Conservation (phyloP, 805 yeast genomes). For the Candida sanyiensis region DNA sequence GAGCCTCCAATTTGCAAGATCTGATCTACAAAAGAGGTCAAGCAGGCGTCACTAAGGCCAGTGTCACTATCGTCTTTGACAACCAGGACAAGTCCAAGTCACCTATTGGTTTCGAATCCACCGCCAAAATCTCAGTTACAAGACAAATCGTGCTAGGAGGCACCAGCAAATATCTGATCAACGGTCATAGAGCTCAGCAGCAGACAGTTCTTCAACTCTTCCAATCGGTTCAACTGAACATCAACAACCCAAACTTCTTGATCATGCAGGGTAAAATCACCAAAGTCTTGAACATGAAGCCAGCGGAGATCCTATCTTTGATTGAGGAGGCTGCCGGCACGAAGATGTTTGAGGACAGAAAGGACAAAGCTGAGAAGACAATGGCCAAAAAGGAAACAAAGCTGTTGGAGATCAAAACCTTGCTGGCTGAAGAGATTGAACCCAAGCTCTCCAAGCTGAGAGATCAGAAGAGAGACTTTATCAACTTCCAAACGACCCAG, state of each 20-base stretch:
- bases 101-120: slow-evolving; percentile 83
- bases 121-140: slow-evolving; percentile 79
- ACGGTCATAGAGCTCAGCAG: slow-evolving; percentile 95
- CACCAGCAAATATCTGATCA: slow-evolving; percentile 83
- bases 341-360: slow-evolving; percentile 87
- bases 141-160: slow-evolving; percentile 90
- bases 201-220: slow-evolving; percentile 84
- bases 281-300: slow-evolving; percentile 93
- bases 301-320: slow-evolving; percentile 79
- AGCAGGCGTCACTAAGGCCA: slow-evolving; percentile 95
- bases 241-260: slow-evolving; percentile 93
- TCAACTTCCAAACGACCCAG: slow-evolving; percentile 83
- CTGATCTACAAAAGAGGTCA: slow-evolving; percentile 95
- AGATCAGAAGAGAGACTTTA: slow-evolving; percentile 71
- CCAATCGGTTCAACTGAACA: slow-evolving; percentile 91
- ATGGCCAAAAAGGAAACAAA: slow-evolving; percentile 89
- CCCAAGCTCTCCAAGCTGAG: slow-evolving; percentile 82
- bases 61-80: slow-evolving; percentile 93
- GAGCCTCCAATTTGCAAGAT: slow-evolving; percentile 92
- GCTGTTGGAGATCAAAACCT: slow-evolving; percentile 64
- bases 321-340: slow-evolving; percentile 99
- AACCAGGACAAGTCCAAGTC: slow-evolving; percentile 68
- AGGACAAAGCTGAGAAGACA: slow-evolving; percentile 85
- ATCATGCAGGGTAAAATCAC: slow-evolving; percentile 99
- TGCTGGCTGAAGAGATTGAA: slow-evolving; percentile 82